Base-by-base conservation (phyloP, 495 filamentous ascomycete species). In the Aspergillus coremiiformis region DNA sequence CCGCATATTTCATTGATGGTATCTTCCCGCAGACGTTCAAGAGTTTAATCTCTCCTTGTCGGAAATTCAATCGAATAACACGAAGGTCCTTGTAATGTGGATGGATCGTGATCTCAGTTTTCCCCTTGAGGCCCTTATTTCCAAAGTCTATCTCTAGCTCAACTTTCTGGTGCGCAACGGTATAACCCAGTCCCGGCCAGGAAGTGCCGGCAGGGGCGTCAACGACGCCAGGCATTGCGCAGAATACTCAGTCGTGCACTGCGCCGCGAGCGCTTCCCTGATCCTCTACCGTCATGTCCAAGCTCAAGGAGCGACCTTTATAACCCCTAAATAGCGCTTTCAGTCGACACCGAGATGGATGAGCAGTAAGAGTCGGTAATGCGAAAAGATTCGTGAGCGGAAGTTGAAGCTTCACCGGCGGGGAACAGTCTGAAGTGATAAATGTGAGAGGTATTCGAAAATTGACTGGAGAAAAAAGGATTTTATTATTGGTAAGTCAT, bases 61-160 rank as follows among this genome's bases (percentile, higher is more conserved):
- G 84, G 60, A 90, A 90, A 61, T 95, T 88, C 55, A 98, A 76
- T 24, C 72, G 76, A 23, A 98, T 81, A n/a, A 73, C 76, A 35
- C 76, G 75, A 23, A 95, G 71, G 8, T 87, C 78, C 42, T 81
- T 78, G 35, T 72, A 67, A 26, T 83, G 78, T 11, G 87, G 85
- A 53, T 86, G 79, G 39, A 96, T 79, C 1, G 84, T 82, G 53
- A 98, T 86, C 46, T 87, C 86, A 9, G 86, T 87, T 56, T 80
- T 85, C 27, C 93, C 93, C 58, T 78, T 85, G 59, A 97, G 64
- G 62, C 77, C 82, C 62, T 84, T 84, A 21, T 77, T 79, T 43
- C 75, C 73, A 58, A 98, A 90, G 67, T 96, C 83, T 55, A 98
- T 77, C 52, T 97, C 91, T 47, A 97, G 74, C 54, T 90, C 84